phyloP scores from a whole-genome alignment of 345 rosid species.

The Excoecaria cochinchinensis region DNA sequence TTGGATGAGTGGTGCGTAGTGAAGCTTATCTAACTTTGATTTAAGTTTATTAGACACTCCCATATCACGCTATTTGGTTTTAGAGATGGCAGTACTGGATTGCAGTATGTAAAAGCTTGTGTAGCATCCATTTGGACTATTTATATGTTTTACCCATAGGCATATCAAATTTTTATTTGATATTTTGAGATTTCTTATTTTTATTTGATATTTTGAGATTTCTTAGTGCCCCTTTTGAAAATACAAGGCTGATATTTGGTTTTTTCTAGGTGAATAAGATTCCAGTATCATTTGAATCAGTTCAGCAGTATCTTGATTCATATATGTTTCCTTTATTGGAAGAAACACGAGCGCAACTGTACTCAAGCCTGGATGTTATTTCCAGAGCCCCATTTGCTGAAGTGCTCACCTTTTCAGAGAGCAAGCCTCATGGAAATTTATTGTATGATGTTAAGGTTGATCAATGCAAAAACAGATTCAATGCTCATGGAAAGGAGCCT shows the following conservation, averaged over 20 bases:
- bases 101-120: too few species aligned
- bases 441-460: constrained; percentile 30
- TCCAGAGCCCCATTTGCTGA: constrained; percentile 37
- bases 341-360: constrained; percentile 40
- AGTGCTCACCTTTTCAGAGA: constrained; percentile 4
- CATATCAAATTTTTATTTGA: too few species aligned
- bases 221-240: too few species aligned
- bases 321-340: constrained; percentile 43
- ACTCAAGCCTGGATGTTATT: constrained; percentile 34
- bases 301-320: constrained; percentile 27
- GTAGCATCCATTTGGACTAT: constrained; percentile 17
- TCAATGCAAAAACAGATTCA: constrained; percentile 38
- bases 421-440: not conserved
- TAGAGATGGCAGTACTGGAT: too few species aligned
- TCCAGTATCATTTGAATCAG: constrained; percentile 34
- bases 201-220: too few species aligned
- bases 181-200: too few species aligned
- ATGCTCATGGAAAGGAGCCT: constrained; percentile 18
- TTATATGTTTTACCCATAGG: constrained; percentile 1
- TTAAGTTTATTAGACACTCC: too few species aligned
- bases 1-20: too few species aligned
- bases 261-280: constrained; percentile 37
- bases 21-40: too few species aligned
- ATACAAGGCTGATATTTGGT: too few species aligned
- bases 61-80: too few species aligned